Evolutionary conservation across 768 basidiomycete species (phyloP), one percentile per base, ranked within the genome.

Genomic region (Trametes coccinea): DNA sequence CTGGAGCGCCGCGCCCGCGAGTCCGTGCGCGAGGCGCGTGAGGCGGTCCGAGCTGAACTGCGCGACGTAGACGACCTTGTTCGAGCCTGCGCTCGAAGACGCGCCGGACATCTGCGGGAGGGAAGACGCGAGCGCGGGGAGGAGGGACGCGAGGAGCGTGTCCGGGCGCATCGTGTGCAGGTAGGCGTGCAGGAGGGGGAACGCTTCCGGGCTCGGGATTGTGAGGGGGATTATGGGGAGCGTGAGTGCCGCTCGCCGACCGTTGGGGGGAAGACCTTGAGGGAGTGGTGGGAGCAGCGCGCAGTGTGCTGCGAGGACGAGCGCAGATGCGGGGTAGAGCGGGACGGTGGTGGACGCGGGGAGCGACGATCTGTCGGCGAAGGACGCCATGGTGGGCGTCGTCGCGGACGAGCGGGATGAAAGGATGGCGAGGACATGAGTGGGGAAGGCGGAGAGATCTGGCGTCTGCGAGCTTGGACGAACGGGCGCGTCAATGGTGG

Each of bases 281-380:
- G 85, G 82, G 30, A 89, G 78, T 27, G 79, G 73, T 1, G 88
- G 85, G 5, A 92, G 79, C 45, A 81, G 78, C 16, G 89, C 75
- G 70, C 89, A 93, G 69, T 89, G 80, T 0, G 86, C 78, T 6
- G 87, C 87, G 56, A 93, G 79, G 45, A 92, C 78, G 53, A 90
- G 73, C 37, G 84, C 83, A 73, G 93, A 91, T 10, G 84, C 80
- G 4, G 92, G 86, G 65, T 82, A 86, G 54, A 92, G 77, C 9
- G 79, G 67, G 27, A 70, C 62, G 34, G 68, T 68, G 5, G 65
- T 62, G n/a, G 74, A 70, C 47, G 76, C 64, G 13, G 62, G 53
- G 39, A 60, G 56, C 17, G 69, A 66, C n/a, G 61, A 27, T 39
- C 59, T 57, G 54, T 68, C 64, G 10, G 66, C 59, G 48, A 70